Evolutionary conservation across 164 flowering plant genomes (phyloP).

Genomic region (Stephania yunnanensis): DNA sequence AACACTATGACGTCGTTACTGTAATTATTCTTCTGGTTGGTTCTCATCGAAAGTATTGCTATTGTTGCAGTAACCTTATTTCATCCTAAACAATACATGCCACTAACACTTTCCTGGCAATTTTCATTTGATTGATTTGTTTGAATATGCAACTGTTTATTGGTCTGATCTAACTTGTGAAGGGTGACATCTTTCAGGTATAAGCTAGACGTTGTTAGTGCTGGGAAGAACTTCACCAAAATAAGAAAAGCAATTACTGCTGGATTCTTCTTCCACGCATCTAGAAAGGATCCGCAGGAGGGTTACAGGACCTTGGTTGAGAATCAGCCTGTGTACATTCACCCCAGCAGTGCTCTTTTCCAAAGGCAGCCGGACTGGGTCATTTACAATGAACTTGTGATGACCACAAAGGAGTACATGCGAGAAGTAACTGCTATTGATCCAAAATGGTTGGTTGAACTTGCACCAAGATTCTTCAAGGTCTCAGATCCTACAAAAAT

Average conservation of each 20-base stretch:
- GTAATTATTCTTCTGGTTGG: no score
- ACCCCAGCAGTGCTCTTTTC: constrained; percentile 86
- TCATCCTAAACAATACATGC: no score
- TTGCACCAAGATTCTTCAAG: constrained; percentile 84
- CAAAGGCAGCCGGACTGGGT: constrained; percentile 92
- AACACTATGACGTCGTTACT: no score
- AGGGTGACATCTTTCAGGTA: constrained; percentile 38
- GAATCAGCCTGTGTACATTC: constrained; percentile 84
- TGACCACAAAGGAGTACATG: constrained; percentile 94
- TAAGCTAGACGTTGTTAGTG: constrained; percentile 72
- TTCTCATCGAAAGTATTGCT: no score
- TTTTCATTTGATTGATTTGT: not conserved
- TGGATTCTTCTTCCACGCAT: constrained; percentile 82
- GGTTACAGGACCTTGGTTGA: constrained; percentile 84
- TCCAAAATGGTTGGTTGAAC: constrained; percentile 86
- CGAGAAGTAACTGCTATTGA: constrained; percentile 76
- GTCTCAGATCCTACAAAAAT: constrained; percentile 80
- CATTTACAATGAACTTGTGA: constrained; percentile 80
- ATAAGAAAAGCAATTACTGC: constrained; percentile 81
- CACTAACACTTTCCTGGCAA: not conserved
- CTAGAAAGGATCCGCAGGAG: constrained; percentile 83
- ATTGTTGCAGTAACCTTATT: no score
- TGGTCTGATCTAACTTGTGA: not conserved
- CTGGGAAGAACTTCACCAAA: constrained; percentile 73
- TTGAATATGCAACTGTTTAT: not conserved